phyloP scores from a whole-genome alignment of 768 basidiomycete genomes.

The Tricholoma furcatifolium region DNA sequence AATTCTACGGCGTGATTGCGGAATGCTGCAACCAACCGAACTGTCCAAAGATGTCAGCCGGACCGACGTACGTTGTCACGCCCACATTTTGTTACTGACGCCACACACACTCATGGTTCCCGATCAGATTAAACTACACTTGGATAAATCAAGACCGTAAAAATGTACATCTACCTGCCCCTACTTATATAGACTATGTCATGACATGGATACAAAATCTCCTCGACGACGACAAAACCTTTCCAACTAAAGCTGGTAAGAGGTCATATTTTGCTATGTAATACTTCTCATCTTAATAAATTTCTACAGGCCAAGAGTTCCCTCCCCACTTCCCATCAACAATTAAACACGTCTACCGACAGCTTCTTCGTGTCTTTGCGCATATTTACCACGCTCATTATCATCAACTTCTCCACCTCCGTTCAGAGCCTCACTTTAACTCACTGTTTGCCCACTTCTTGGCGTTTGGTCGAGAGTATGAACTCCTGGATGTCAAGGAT shows the following conservation, averaged over 20 bases:
- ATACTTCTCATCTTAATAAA: neutral
- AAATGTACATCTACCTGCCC: constrained; percentile 87
- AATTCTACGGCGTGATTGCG: constrained; percentile 92
- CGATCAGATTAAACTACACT: constrained; percentile 82
- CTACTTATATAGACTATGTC: constrained; percentile 98
- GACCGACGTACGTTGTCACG: constrained; percentile 64
- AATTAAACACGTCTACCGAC: constrained; percentile 92
- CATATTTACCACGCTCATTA: constrained; percentile 99
- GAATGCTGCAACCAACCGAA: constrained; percentile 91
- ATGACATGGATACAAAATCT: constrained; percentile 99
- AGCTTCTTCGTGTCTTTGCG: constrained; percentile 95
- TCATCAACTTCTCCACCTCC: constrained; percentile 86
- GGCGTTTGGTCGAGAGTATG: constrained; percentile 94
- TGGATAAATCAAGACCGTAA: constrained; percentile 98
- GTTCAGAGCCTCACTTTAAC: constrained; percentile 94
- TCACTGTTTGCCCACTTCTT: constrained; percentile 98
- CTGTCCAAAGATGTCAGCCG: constrained; percentile 94
- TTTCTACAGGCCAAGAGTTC: constrained; percentile 79
- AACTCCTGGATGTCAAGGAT: constrained; percentile 88
- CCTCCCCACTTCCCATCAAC: constrained; percentile 86
- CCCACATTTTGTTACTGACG: neutral
- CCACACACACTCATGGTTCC: constrained; percentile 5
- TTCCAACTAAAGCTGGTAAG: constrained; percentile 93
- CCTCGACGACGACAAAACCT: constrained; percentile 87
- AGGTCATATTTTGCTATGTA: constrained; percentile 20